Base-by-base conservation (phyloP, 2,329 filamentous ascomycete genomes). In the Xylaria sp. region DNA sequence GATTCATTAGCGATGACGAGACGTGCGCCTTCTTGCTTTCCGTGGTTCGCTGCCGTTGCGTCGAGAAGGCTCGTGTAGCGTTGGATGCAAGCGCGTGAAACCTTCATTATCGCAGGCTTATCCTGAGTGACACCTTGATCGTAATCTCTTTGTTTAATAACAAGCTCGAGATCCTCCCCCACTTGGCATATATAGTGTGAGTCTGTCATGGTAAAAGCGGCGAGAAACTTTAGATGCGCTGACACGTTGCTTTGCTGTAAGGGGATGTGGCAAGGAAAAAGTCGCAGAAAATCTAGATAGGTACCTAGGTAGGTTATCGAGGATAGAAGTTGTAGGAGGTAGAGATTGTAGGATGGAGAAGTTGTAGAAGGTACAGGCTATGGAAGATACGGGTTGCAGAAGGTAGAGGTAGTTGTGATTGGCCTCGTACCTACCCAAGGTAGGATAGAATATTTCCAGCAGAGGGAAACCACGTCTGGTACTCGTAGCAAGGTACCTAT, bases 1-100 rank as follows among this genome's bases (percentile, higher is more conserved):
- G 36, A 51, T n/a, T 65, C 39, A 34, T 51, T 30, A 27, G 51
- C 14, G 9, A 65, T 54, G 7, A 62, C 42, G 21, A 56, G 48
- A 36, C 19, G 59, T 2, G 11, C 1, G 0, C 56, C 39, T 53
- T 50, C 17, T 24, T 34, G 8, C 17, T 8, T 36, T n/a, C 42
- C 21, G 7, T 54, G 47, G 11, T 36, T 50, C 1, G 12, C 17
- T 7, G 45, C 42, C 2, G 24, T n/a, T 36, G 7, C 11, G 45
- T 62, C 32, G 11, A 57, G 45, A 11, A 56, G 42, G 21, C 32
- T 57, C 2, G 57, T 50, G 24, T 47, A 30, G 21, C 47, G 21
- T 6, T n/a, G 1, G 1, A 67, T 3, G 53, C 45, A 42, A 32
- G 30, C 21, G 39, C 50, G n/a, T 14, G 58, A 66, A 30, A 51